Percentiles rank a stretch among this genome's conserved stretches.
These are phyloP conservation scores for Tulasnella calospora DNA, from an alignment of 768 basidiomycete genomes.

Conservation along the genomic window DNA sequence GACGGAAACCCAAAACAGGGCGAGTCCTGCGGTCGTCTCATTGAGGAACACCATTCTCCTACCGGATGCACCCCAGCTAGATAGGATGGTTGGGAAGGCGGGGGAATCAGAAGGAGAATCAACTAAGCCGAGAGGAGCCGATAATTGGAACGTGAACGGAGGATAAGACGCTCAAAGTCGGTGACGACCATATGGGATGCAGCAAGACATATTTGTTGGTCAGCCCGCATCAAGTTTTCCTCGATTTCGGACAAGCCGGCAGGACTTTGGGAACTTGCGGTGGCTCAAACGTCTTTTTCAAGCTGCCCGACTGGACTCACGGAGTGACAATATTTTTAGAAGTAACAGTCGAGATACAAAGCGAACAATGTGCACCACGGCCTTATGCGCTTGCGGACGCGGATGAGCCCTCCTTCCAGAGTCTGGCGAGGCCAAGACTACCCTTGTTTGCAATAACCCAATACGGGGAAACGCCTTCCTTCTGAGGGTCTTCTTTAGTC, in stretches of 20 bases:
- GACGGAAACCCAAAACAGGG: neutral
- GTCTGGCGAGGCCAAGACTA: constrained; percentile 34
- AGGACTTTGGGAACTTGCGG: neutral
- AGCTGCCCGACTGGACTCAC: neutral
- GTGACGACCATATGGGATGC: neutral
- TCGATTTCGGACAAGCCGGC: neutral
- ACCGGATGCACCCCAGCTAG: neutral
- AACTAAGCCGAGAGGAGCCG: neutral
- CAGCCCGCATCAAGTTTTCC: neutral
- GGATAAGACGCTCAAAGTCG: too few species aligned
- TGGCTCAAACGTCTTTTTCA: too few species aligned
- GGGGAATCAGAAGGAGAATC: neutral
- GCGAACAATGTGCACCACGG: too few species aligned
- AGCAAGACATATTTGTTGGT: neutral
- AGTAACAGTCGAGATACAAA: neutral
- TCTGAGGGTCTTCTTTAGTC: constrained; percentile 38
- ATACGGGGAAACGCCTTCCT: constrained; percentile 40
- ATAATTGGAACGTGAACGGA: neutral
- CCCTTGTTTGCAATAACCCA: constrained; percentile 56
- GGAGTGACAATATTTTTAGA: neutral
- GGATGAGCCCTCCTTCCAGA: neutral
- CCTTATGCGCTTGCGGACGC: neutral
- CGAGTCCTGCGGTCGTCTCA: neutral
- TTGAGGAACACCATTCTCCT: neutral
- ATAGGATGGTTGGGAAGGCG: neutral